Evolutionary conservation across 2,329 filamentous ascomycete species (phyloP).

Genomic region (Ophiostoma australiae): DNA sequence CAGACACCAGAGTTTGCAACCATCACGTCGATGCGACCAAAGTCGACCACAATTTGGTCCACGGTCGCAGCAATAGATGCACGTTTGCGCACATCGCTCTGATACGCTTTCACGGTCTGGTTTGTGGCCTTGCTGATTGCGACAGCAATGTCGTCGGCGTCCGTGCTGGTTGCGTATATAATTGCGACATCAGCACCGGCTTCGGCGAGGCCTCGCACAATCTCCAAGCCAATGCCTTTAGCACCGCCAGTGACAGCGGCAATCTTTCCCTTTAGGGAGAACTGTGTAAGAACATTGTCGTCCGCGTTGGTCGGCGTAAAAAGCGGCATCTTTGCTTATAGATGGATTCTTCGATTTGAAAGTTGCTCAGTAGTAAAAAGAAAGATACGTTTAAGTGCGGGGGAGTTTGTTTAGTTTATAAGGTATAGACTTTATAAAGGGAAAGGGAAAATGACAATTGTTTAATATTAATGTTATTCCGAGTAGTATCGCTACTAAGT

Average conservation of each 20-base stretch:
- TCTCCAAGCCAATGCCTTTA: constrained; percentile 72
- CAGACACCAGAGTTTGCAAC: constrained; percentile 76
- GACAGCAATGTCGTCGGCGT: constrained; percentile 33
- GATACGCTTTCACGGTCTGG: constrained; percentile 43
- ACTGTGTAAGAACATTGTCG: not conserved
- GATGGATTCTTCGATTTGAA: not conserved
- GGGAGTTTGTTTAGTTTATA: no score
- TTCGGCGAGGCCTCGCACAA: constrained; percentile 56
- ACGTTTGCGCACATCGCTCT: constrained; percentile 55
- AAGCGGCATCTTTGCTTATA: not conserved
- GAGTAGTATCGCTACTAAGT: no score
- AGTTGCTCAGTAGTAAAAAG: no score
- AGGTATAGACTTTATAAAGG: no score
- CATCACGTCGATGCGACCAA: constrained; percentile 70
- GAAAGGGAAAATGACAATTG: no score
- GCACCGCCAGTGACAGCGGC: constrained; percentile 80
- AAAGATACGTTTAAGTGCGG: no score
- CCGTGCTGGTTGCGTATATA: constrained; percentile 14
- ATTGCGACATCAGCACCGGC: constrained; percentile 23
- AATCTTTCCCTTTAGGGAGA: constrained; percentile 57
- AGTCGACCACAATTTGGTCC: constrained; percentile 53
- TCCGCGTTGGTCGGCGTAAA: not conserved
- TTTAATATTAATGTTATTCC: no score
- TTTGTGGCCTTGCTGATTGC: constrained; percentile 24
- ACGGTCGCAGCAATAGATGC: constrained; percentile 48